phyloP scores from a whole-genome alignment of 202 grass and related monocot species.

The Saccharum hybrid region DNA sequence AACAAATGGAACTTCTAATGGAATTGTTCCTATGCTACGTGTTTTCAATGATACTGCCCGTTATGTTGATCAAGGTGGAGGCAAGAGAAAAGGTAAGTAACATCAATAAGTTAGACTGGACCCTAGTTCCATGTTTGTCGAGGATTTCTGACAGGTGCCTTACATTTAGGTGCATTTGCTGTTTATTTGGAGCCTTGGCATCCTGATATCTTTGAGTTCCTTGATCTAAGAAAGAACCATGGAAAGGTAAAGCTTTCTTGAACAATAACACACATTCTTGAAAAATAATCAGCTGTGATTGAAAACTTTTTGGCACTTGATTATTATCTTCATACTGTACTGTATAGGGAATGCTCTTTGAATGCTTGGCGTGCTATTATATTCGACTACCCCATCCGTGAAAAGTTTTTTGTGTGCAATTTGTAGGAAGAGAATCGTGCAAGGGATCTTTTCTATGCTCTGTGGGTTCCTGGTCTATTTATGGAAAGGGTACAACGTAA shows the following conservation, averaged over 20 bases:
- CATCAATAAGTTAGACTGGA: background rate
- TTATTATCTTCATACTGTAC: constrained; percentile 4
- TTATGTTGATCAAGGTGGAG: constrained; percentile 98
- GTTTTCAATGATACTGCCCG: constrained; percentile 97
- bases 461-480: constrained; percentile 92
- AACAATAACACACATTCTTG: constrained; percentile 20
- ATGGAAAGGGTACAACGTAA: constrained; percentile 82
- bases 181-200: constrained; percentile 97
- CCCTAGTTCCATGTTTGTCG: background rate
- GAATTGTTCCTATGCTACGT: constrained; percentile 94
- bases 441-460: constrained; percentile 85
- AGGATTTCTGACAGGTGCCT: constrained; percentile 31
- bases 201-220: constrained; percentile 92
- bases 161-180: constrained; percentile 83
- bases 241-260: constrained; percentile 72
- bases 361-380: background rate
- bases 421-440: constrained; percentile 87
- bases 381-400: background rate
- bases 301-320: constrained; percentile 18
- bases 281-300: constrained; percentile 22
- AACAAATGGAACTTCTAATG: constrained; percentile 89
- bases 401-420: background rate
- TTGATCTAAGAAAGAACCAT: constrained; percentile 93
- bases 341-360: background rate
- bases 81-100: constrained; percentile 83